A percentile compares a stretch with the other conserved stretches of the same genome.
Conservation (phyloP, 177 flowering plant genomes). For the Vitis hybrid region DNA sequence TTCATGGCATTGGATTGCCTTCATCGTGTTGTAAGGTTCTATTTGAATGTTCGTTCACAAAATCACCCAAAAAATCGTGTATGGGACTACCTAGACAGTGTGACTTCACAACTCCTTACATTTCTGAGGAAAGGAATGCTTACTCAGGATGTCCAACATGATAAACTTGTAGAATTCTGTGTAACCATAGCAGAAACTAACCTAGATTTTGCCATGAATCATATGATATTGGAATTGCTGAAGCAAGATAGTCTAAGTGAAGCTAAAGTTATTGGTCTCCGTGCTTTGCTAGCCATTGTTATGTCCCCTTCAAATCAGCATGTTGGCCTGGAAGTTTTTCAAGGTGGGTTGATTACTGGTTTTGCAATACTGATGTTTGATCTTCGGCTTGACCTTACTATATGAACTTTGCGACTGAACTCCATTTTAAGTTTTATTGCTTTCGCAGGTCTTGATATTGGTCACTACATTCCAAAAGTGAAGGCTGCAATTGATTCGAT, state of each 20-base stretch:
- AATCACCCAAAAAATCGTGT: slow-evolving; percentile 84
- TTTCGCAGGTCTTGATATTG: slow-evolving; percentile 75
- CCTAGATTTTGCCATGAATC: slow-evolving; percentile 97
- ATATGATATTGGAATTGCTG: slow-evolving; percentile 87
- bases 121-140: slow-evolving; percentile 91
- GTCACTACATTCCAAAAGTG: slow-evolving; percentile 94
- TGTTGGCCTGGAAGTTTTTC: slow-evolving; percentile 80
- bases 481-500: slow-evolving; percentile 91
- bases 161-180: slow-evolving; percentile 96
- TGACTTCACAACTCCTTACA: slow-evolving; percentile 86
- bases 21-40: slow-evolving; percentile 92
- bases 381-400: neutral
- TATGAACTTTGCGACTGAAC: slow-evolving; percentile 3
- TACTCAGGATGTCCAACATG: slow-evolving; percentile 98
- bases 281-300: slow-evolving; percentile 90
- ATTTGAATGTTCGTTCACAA: slow-evolving; percentile 83
- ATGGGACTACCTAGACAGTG: slow-evolving; percentile 99
- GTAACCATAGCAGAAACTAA: slow-evolving; percentile 96
- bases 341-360: slow-evolving; percentile 44
- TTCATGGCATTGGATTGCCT: slow-evolving; percentile 98
- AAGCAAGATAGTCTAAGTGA: slow-evolving; percentile 90
- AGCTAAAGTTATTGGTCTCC: slow-evolving; percentile 96
- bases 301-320: slow-evolving; percentile 79
- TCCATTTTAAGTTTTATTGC: slow-evolving; percentile 17
- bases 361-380: neutral